Conservation (phyloP, 257 asterid genomes). For the Gentiana macrophylla region DNA sequence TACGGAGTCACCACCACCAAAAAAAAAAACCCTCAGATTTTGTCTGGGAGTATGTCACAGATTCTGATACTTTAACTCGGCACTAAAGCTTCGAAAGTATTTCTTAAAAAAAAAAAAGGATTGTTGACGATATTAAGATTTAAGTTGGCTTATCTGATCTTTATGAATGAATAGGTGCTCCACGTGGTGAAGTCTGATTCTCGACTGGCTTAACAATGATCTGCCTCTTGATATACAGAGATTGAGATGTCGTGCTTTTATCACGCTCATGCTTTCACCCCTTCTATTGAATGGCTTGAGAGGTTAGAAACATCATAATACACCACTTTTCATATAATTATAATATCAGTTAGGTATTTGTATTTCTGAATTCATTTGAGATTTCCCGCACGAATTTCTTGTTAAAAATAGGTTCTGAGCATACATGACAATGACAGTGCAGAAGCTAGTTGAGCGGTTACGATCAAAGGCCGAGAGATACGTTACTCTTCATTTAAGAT, state of each 20-base stretch:
- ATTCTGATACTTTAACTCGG: neutral
- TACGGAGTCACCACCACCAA: too few species aligned
- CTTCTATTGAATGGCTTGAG: constrained; percentile 67
- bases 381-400: constrained; percentile 50
- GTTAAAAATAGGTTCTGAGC: constrained; percentile 65
- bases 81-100: neutral
- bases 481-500: constrained; percentile 86
- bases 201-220: constrained; percentile 92
- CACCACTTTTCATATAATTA: neutral
- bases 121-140: neutral
- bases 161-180: constrained; percentile 43
- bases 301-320: constrained; percentile 37
- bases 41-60: neutral
- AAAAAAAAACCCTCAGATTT: too few species aligned
- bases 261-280: constrained; percentile 72
- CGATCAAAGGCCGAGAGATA: constrained; percentile 59
- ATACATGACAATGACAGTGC: constrained; percentile 79
- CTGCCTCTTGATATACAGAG: constrained; percentile 92
- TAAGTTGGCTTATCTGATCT: constrained; percentile 8
- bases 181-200: constrained; percentile 95
- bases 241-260: constrained; percentile 91
- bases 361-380: constrained; percentile 38
- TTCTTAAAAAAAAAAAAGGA: neutral
- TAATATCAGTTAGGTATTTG: constrained; percentile 6
- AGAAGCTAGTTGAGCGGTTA: constrained; percentile 93